A percentile compares a stretch with the other conserved stretches of the same genome.
Evolutionary conservation across 176 grass and related monocot genomes (phyloP).

Genomic region (Zoysia pacifica): DNA sequence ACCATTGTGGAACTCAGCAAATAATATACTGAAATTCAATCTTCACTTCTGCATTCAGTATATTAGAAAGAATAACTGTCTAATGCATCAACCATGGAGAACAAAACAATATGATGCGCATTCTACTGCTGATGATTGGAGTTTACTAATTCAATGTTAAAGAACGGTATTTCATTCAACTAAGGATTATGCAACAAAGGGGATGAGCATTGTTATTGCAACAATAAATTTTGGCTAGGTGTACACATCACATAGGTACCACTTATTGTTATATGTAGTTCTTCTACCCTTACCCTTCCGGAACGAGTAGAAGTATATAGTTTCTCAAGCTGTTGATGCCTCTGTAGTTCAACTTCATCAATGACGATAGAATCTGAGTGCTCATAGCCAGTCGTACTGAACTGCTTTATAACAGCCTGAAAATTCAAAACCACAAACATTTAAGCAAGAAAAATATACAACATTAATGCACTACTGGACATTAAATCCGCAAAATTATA

Average conservation of each 20-base stretch:
- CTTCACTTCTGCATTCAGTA: background rate
- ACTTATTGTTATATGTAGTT: background rate
- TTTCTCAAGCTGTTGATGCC: constrained; percentile 93
- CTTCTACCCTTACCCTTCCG: constrained; percentile 69
- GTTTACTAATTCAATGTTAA: background rate
- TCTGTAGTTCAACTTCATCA: constrained; percentile 90
- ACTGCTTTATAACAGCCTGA: constrained; percentile 99
- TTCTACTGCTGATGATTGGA: background rate
- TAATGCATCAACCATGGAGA: constrained; percentile 10
- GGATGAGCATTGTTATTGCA: constrained; percentile 2
- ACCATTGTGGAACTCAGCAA: constrained; percentile 20
- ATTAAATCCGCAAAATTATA: constrained; percentile 11
- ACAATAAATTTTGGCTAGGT: background rate
- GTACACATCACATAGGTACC: constrained; percentile 12
- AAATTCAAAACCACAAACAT: constrained; percentile 33
- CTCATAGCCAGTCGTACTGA: constrained; percentile 82
- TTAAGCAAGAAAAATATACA: constrained; percentile 31
- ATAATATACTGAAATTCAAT: constrained; percentile 10
- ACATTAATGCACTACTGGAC: background rate
- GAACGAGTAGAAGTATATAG: constrained; percentile 94
- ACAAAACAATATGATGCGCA: background rate
- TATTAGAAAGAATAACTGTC: background rate
- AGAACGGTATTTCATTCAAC: constrained; percentile 1
- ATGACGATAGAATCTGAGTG: constrained; percentile 81
- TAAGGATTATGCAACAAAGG: constrained; percentile 5